phyloP scores from a whole-genome alignment of 805 yeast species.

The Candida jianshihensis region DNA sequence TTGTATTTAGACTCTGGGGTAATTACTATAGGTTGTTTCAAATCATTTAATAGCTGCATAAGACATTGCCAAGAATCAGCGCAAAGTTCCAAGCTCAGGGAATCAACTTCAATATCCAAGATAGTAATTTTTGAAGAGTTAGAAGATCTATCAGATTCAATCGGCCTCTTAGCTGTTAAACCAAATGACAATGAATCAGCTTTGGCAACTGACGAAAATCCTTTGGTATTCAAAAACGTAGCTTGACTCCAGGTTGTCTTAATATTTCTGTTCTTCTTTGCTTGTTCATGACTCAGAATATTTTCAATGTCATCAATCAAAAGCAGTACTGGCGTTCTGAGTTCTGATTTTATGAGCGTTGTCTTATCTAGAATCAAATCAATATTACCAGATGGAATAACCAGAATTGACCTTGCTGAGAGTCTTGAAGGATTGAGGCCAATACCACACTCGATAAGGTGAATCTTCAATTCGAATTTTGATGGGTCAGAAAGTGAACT shows the following conservation, averaged over 20 bases:
- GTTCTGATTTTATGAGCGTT: slow-evolving; percentile 34
- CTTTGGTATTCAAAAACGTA: slow-evolving; percentile 35
- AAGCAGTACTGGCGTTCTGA: slow-evolving; percentile 43
- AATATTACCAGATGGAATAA: slow-evolving; percentile 46
- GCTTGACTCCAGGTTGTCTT: slow-evolving; percentile 33
- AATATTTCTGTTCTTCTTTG: slow-evolving; percentile 16
- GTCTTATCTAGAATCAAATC: slow-evolving; percentile 36
- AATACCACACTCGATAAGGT: slow-evolving; percentile 44
- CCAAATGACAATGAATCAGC: slow-evolving; percentile 26
- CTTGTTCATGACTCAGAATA: slow-evolving; percentile 25
- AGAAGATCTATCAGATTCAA: slow-evolving; percentile 19
- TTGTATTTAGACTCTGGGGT: slow-evolving; percentile 55
- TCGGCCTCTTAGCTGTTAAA: slow-evolving; percentile 18
- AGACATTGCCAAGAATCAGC: slow-evolving; percentile 81
- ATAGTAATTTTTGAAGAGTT: slow-evolving; percentile 26
- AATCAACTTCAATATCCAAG: slow-evolving; percentile 42
- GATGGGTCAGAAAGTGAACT: slow-evolving; percentile 4
- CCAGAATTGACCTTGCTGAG: slow-evolving; percentile 43
- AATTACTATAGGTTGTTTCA: slow-evolving; percentile 61
- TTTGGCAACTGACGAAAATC: slow-evolving; percentile 47
- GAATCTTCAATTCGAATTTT: slow-evolving; percentile 14
- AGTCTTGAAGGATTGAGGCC: slow-evolving; percentile 61
- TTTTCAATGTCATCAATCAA: slow-evolving; percentile 57
- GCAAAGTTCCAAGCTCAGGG: slow-evolving; percentile 49
- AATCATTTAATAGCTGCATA: slow-evolving; percentile 58